phyloP scores from a whole-genome alignment of 2,329 filamentous ascomycete genomes.

The Sarocladium strictum region DNA sequence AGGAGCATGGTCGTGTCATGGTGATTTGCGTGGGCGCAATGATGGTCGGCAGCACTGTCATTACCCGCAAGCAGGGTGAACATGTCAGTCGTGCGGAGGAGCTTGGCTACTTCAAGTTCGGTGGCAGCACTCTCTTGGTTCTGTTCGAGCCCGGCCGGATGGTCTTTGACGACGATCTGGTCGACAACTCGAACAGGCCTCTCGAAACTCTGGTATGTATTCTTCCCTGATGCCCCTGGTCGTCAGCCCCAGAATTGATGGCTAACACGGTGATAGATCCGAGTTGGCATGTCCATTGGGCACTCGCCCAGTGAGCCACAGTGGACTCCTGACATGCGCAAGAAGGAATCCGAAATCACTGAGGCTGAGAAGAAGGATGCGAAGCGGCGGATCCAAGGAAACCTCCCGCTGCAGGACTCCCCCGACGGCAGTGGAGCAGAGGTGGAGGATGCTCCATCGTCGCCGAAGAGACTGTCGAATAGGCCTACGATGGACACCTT shows the following conservation, averaged over 20 bases:
- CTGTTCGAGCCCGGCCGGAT: constrained; percentile 91
- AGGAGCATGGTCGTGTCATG: constrained; percentile 88
- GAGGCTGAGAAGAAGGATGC: constrained; percentile 77
- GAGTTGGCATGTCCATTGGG: constrained; percentile 94
- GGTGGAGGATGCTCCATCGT: constrained; percentile 18
- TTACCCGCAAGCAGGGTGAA: constrained; percentile 79
- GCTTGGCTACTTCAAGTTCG: constrained; percentile 98
- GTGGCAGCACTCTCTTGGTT: constrained; percentile 83
- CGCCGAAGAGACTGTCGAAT: constrained; percentile 16
- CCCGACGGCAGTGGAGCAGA: constrained; percentile 31
- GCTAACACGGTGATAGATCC: constrained; percentile 53
- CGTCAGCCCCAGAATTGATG: background rate
- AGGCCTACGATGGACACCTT: constrained; percentile 31
- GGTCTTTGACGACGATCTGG: constrained; percentile 82
- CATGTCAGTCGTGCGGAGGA: constrained; percentile 82
- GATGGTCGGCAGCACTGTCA: constrained; percentile 99
- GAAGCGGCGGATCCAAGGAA: constrained; percentile 70
- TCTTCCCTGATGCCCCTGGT: background rate
- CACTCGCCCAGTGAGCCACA: constrained; percentile 71
- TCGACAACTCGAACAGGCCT: constrained; percentile 78
- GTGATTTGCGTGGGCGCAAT: constrained; percentile 95
- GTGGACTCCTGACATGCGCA: constrained; percentile 80
- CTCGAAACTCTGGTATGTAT: constrained; percentile 84
- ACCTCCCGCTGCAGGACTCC: constrained; percentile 33
- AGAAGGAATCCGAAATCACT: constrained; percentile 69